Evolutionary conservation across 2,329 filamentous ascomycete genomes (phyloP).

Genomic region (Exophiala viscosa): DNA sequence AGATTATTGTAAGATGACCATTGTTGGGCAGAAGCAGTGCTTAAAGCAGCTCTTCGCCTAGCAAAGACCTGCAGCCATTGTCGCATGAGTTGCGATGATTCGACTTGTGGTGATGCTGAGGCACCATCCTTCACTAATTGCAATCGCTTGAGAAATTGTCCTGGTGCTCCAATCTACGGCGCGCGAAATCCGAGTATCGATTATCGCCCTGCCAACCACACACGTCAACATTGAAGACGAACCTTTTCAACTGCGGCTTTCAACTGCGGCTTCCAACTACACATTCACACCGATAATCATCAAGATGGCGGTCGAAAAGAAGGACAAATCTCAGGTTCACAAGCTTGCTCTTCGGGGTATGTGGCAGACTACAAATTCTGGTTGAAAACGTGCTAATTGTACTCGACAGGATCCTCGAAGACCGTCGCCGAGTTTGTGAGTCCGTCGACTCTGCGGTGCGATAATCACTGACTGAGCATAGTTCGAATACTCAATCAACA

Average conservation of each 20-base stretch:
- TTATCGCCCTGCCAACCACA: constrained; percentile 18
- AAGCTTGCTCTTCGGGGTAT: constrained; percentile 71
- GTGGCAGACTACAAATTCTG: background rate
- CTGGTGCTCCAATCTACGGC: no score
- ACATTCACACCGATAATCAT: constrained; percentile 1
- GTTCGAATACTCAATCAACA: constrained; percentile 98
- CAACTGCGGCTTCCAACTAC: background rate
- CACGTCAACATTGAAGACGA: constrained; percentile 9
- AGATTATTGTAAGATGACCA: constrained; percentile 4
- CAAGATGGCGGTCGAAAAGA: constrained; percentile 37
- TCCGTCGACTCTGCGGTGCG: constrained; percentile 24
- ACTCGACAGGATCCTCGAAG: constrained; percentile 63
- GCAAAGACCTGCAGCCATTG: constrained; percentile 29
- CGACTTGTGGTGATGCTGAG: no score
- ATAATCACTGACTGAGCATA: constrained; percentile 24
- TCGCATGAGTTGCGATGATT: constrained; percentile 23
- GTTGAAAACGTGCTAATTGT: constrained; percentile 7
- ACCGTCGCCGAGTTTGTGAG: constrained; percentile 92
- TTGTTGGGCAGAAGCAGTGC: constrained; percentile 19
- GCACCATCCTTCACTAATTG: no score
- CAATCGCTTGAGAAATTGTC: no score
- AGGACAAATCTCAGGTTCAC: constrained; percentile 81
- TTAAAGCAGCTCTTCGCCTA: constrained; percentile 27
- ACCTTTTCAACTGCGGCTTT: background rate
- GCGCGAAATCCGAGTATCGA: background rate